Conservation (phyloP, 2,329 filamentous ascomycete species). For the Aspergillus phoenicis region DNA sequence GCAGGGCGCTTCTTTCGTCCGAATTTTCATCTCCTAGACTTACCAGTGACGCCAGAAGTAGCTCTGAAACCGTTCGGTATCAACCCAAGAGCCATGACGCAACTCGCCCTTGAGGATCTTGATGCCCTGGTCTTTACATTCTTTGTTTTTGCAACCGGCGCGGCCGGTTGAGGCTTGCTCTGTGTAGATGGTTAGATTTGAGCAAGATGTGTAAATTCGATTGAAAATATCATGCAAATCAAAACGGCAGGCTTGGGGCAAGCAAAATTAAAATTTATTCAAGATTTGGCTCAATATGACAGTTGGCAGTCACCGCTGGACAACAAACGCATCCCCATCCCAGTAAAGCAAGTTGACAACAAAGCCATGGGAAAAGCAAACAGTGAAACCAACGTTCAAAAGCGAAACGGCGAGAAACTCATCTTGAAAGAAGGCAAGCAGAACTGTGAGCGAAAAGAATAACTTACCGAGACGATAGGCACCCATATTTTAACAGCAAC, state of each 20-base stretch:
- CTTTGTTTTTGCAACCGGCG: slow-evolving; percentile 70
- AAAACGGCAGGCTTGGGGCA: neutral
- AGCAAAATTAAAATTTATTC: neutral
- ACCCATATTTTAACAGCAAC: slow-evolving; percentile 8
- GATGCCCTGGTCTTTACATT: slow-evolving; percentile 68
- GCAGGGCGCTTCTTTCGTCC: neutral
- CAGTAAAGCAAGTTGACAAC: neutral
- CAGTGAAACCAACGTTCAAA: neutral
- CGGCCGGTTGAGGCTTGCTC: slow-evolving; percentile 72
- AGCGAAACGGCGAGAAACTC: neutral
- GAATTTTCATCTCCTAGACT: slow-evolving; percentile 23
- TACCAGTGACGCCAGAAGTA: slow-evolving; percentile 90
- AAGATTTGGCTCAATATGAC: neutral
- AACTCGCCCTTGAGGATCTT: slow-evolving; percentile 82
- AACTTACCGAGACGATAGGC: slow-evolving; percentile 23
- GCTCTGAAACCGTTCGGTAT: slow-evolving; percentile 60
- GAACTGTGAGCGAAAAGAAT: neutral
- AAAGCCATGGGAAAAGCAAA: neutral
- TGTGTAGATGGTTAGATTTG: slow-evolving; percentile 39
- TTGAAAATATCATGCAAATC: no score
- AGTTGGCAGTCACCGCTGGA: neutral
- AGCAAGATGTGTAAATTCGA: neutral
- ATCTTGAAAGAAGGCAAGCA: neutral
- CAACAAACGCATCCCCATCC: neutral
- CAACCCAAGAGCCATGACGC: slow-evolving; percentile 74